Base-by-base conservation (phyloP, 2,329 filamentous ascomycete species). In the Diaporthe velutina region DNA sequence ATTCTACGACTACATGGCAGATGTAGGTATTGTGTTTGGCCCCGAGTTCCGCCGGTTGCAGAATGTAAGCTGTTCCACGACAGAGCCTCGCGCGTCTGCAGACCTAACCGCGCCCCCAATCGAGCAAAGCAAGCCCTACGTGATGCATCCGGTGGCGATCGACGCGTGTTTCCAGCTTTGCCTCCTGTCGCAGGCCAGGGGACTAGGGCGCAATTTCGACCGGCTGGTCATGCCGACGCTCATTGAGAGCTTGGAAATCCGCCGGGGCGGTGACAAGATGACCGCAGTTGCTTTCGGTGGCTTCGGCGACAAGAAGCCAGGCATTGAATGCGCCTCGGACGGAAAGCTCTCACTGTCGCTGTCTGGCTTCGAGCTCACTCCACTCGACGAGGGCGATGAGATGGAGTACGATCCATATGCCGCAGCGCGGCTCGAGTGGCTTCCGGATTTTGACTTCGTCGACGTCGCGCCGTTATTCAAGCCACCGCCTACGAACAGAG, bases 401-500 rank as follows among this genome's bases (percentile, higher is more conserved):
- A 4, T 54, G 17, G 33, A 55, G 4, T 35, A 55, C 17, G 67
- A 71, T 30, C 48, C 30, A 17, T 35, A 71, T 7, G 67, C 67
- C 15, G 67, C 67, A 9, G 67, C 48, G 17, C 28, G 48, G 22
- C 38, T 71, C 4, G 67, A 50, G 38, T 71, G 67, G 67, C 25
- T 35, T 4, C 67, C 67, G 4, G 48, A 57, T 33, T 71, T 71
- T 22, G 67, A 71, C 50, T 71, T 57, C 22, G 50, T 73, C 19
- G 70, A 73, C 28, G 93, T 66, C 10, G 33, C 55, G 19, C 55
- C 55, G 2, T 8, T 58, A 22, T 58, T 58, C 33, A 58, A 38
- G 10, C 33, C 55, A 15, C 55, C 55, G 9, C 33, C 55, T 3
- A 38, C 55, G 2, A 58, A 38, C 12, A 58, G 48, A 9, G 25